phyloP scores from a whole-genome alignment of 1,284 basidiomycete genomes.

The Puccinia polysora region DNA sequence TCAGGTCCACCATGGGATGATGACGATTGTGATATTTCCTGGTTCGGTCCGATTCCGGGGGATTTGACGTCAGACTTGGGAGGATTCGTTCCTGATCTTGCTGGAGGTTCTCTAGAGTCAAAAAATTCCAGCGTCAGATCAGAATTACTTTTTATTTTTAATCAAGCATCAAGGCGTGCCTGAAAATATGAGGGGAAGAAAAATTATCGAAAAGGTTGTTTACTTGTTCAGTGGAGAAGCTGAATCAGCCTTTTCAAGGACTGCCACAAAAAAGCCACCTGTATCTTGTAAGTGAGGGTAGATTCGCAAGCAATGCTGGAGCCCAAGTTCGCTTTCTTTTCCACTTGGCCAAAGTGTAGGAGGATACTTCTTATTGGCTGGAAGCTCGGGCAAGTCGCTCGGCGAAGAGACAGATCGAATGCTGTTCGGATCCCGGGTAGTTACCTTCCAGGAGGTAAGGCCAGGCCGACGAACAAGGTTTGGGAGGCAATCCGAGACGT shows the following conservation, averaged over 20 bases:
- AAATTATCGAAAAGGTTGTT: background rate
- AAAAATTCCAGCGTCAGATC: too few relatives aligned
- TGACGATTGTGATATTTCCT: too few relatives aligned
- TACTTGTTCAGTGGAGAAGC: constrained; percentile 26
- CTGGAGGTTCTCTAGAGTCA: too few relatives aligned
- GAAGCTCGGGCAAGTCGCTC: constrained; percentile 54
- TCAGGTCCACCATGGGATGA: too few relatives aligned
- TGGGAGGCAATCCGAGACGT: constrained; percentile 69
- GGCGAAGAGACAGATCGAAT: background rate
- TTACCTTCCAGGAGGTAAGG: constrained; percentile 68
- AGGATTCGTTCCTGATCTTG: too few relatives aligned
- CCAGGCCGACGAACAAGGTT: constrained; percentile 71
- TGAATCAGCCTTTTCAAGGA: constrained; percentile 62
- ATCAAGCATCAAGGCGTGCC: too few relatives aligned
- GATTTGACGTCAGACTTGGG: too few relatives aligned
- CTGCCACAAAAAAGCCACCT: constrained; percentile 93
- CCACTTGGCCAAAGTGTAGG: constrained; percentile 74
- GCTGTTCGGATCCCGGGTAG: constrained; percentile 5
- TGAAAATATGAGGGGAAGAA: background rate
- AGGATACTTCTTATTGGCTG: constrained; percentile 61
- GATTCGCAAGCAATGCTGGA: constrained; percentile 73
- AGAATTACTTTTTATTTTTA: too few relatives aligned
- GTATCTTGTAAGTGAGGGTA: constrained; percentile 96
- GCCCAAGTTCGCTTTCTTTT: constrained; percentile 61
- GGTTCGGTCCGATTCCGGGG: too few relatives aligned